Base-by-base conservation (phyloP, 805 yeast species). In the Blastobotrys chiropterorum region DNA sequence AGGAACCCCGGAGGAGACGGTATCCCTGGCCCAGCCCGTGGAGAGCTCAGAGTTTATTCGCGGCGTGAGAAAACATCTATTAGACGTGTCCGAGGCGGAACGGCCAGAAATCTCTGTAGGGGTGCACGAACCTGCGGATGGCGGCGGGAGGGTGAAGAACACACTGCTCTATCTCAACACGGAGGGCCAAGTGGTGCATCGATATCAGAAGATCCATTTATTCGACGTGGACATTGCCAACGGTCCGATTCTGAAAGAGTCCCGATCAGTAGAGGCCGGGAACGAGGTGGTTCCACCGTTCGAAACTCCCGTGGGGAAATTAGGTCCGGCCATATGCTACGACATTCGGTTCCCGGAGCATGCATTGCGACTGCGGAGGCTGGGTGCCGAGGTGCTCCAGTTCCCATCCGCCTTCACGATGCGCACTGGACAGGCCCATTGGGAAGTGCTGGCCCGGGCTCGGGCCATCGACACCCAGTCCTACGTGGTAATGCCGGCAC, bases 351-450 rank as follows among this genome's bases (percentile, higher is more conserved):
- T 89, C 64, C 95, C 96, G 0, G 96, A 90, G 64, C 69, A 86
- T 46, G 82, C 94, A 1, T 60, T 85, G 38, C 68, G 82, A 41
- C 68, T 86, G 38, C 71, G 96, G 48, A 63, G 78, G 7, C 59
- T 70, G 49, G 96, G 96, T 2, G 95, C 96, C 0, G 77, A 87
- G 53, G 71, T 92, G 19, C 59, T 92, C 40, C 78, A 92, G 2
- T 92, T 73, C 60, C 98, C 99, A 0, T 84, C 95, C 21, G 98
- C 98, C 0, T 94, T 95, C 74, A 94, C 97, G 0, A 79, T 86
- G 64, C 82, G 83, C 56, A 92, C 98, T 0, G 99, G 99, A 0
- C 81, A 81, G 48, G 88, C 92, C 1, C 99, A 92, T 63, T 92
- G 97, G 96, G 81, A 81, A 49, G 66, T 79, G 1, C 72, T 92